A percentile compares a stretch with the other conserved stretches of the same genome.
Conservation (phyloP, 1,284 basidiomycete genomes). For the Irpex sp. region DNA sequence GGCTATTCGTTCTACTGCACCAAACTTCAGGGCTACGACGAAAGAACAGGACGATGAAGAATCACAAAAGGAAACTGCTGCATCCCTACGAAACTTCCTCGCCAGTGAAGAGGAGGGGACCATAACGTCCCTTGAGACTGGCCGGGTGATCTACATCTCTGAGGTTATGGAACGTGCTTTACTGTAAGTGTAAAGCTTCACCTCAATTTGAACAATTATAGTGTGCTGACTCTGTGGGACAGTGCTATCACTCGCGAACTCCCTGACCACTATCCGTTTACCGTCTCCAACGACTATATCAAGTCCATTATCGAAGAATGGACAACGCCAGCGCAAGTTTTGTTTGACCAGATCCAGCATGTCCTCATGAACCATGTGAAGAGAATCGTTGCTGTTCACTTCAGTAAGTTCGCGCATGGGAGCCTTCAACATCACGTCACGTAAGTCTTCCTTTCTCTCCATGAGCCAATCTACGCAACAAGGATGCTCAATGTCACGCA, state of each 20-base stretch:
- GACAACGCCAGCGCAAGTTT: constrained; percentile 38
- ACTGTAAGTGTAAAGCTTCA: constrained; percentile 31
- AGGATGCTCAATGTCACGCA: constrained; percentile 18
- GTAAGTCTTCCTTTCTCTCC: constrained; percentile 34
- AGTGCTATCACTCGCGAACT: constrained; percentile 65
- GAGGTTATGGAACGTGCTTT: constrained; percentile 46
- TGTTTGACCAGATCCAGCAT: constrained; percentile 42
- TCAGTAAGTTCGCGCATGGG: constrained; percentile 49
- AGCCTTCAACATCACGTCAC: constrained; percentile 43
- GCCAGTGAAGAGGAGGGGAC: constrained; percentile 13
- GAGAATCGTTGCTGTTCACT: constrained; percentile 40
- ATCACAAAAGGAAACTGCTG: neutral
- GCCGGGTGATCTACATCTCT: constrained; percentile 41
- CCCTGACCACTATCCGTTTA: constrained; percentile 58
- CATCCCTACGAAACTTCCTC: constrained; percentile 28
- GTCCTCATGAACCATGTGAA: constrained; percentile 37
- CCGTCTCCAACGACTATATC: constrained; percentile 50
- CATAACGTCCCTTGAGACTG: neutral
- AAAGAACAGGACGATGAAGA: neutral
- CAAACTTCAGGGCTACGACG: constrained; percentile 31
- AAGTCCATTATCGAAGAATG: constrained; percentile 40
- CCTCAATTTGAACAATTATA: neutral
- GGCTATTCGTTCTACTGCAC: constrained; percentile 46
- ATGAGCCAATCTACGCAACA: neutral
- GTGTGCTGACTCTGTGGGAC: constrained; percentile 15